phyloP scores from a whole-genome alignment of 1,284 basidiomycete species.

The Wallemia ichthyophaga region DNA sequence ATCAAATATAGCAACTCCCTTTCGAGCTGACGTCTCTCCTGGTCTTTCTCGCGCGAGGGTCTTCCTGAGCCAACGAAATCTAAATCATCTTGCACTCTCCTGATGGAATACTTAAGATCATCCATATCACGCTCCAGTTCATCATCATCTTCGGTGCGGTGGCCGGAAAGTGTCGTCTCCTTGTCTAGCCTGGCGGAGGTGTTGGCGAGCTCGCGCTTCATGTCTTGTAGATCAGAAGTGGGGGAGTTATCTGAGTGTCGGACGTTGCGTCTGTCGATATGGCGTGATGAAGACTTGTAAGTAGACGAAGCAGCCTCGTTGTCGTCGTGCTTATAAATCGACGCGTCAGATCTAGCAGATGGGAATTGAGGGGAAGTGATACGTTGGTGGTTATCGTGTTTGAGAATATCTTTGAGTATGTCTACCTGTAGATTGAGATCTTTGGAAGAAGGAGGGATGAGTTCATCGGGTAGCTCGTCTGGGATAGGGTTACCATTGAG shows the following conservation, averaged over 20 bases:
- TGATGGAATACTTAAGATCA: slow-evolving; percentile 58
- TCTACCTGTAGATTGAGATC: slow-evolving; percentile 77
- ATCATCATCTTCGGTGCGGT: slow-evolving; percentile 47
- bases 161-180: slow-evolving; percentile 28
- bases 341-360: slow-evolving; percentile 47
- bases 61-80: slow-evolving; percentile 63
- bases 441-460: slow-evolving; percentile 68
- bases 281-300: slow-evolving; percentile 62
- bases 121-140: slow-evolving; percentile 65
- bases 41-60: slow-evolving; percentile 40
- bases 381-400: slow-evolving; percentile 41
- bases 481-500: slow-evolving; percentile 81
- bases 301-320: slow-evolving; percentile 21
- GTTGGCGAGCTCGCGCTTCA: slow-evolving; percentile 58
- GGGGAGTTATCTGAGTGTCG: slow-evolving; percentile 40
- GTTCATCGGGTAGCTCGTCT: slow-evolving; percentile 53
- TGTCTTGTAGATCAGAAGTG: slow-evolving; percentile 43
- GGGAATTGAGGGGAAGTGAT: slow-evolving; percentile 25
- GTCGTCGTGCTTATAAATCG: slow-evolving; percentile 67
- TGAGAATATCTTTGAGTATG: slow-evolving; percentile 64
- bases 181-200: slow-evolving; percentile 57
- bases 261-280: slow-evolving; percentile 59
- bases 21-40: slow-evolving; percentile 61
- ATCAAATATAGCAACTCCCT: slow-evolving; percentile 57
- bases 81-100: slow-evolving; percentile 69